Evolutionary conservation across 495 filamentous ascomycete genomes (phyloP), one percentile per base, ranked within the genome.

Genomic region (Neurospora sp.): DNA sequence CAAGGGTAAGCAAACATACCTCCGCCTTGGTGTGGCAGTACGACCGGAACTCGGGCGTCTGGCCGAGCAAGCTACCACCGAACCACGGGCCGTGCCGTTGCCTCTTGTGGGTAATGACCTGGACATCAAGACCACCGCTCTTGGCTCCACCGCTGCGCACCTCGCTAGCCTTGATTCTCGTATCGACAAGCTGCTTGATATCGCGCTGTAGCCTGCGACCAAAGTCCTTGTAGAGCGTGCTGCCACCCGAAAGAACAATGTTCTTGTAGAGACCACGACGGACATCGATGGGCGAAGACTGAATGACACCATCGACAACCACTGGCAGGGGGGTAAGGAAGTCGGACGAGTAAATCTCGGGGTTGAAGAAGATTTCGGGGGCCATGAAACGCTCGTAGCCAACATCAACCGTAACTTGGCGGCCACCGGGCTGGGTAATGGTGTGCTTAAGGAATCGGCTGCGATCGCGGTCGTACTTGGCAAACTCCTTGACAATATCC

Each of bases 351-450:
- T 97, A 98, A 79, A 98, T 98, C 86, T 99, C 96, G 41, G 96
- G 96, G 83, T 98, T 99, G 88, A 99, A 99, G 86, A 98, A 99
- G 76, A 99, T 99, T 82, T 99, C 96, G 60, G 96, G 96, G 3
- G 96, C 96, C 49, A 99, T 88, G 88, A 99, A 99, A 42, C 96
- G 93, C 81, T 99, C 96, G 84, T 99, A 99, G 49, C 96, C 96
- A 42, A 99, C 92, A 79, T 99, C 96, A 42, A 99, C 93, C 18
- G 85, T 89, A 11, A 95, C 90, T 74, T 91, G 91, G 74, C 91
- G 90, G 62, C 96, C 96, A 75, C 94, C 94, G n/a, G 93, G 93
- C 69, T 95, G 89, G 41, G 88, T 90, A 18, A 97, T 93, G 27
- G 90, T 90, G 82, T 98, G 94, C 83, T 97, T 94, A 74, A 90